Evolutionary conservation across 257 asterid species (phyloP).

Genomic region (Solanum megistacrolobum): DNA sequence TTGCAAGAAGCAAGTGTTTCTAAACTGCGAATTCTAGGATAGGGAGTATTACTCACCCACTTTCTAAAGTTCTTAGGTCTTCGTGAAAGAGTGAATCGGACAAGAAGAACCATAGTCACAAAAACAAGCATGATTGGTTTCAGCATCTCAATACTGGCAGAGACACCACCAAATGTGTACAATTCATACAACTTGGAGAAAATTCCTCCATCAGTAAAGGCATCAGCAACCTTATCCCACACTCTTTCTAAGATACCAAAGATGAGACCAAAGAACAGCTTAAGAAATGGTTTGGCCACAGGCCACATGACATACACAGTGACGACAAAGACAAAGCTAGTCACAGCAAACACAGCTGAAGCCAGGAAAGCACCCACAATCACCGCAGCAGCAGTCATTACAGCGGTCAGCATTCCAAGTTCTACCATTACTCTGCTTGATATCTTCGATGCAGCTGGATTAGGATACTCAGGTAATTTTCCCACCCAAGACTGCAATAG

Average conservation of each 20-base stretch:
- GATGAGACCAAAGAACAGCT: conserved; percentile 48
- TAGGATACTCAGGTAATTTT: conserved; percentile 72
- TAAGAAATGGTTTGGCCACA: conserved; percentile 63
- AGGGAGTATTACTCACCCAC: conserved; percentile 58
- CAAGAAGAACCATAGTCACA: conserved; percentile 72
- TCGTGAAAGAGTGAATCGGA: conserved; percentile 91
- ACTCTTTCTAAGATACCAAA: conserved; percentile 49
- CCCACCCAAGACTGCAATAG: conserved; percentile 71
- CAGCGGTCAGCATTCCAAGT: conserved; percentile 73
- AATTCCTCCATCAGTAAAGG: conserved; percentile 62
- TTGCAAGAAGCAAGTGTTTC: neutral
- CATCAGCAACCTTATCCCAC: conserved; percentile 61
- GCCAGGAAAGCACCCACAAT: conserved; percentile 85
- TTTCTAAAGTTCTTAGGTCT: conserved; percentile 89
- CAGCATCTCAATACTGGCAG: conserved; percentile 67
- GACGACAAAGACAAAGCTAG: conserved; percentile 51
- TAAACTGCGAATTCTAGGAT: neutral
- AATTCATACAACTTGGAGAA: conserved; percentile 50
- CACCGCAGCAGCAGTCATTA: conserved; percentile 73
- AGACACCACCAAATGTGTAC: conserved; percentile 68
- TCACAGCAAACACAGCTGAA: conserved; percentile 78
- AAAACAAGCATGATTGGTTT: conserved; percentile 67
- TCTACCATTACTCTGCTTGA: conserved; percentile 91
- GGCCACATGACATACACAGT: conserved; percentile 78
- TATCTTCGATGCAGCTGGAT: conserved; percentile 80